Conservation (phyloP, 2,329 filamentous ascomycete genomes). For the Endoconidiophora laricicola region DNA sequence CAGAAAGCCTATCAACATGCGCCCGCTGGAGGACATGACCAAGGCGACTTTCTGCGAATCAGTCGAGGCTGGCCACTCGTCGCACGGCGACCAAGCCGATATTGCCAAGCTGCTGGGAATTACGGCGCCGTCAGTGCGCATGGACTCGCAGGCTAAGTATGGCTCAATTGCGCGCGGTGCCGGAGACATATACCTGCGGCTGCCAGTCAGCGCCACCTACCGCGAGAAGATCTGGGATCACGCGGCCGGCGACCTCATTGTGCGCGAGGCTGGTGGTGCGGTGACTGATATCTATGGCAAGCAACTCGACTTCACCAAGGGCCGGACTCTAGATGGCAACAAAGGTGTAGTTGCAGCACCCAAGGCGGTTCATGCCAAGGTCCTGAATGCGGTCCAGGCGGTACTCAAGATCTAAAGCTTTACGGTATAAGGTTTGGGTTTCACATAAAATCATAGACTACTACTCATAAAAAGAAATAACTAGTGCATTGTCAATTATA, state of each 20-base stretch:
- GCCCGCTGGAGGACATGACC: conserved; percentile 52
- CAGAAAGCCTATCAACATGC: conserved; percentile 45
- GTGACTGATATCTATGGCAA: conserved; percentile 83
- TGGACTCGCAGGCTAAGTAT: conserved; percentile 98
- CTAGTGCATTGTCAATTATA: no score
- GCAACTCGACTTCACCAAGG: conserved; percentile 69
- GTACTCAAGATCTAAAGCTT: conserved; percentile 40
- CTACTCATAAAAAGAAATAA: no score
- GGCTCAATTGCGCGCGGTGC: conserved; percentile 85
- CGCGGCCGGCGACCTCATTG: conserved; percentile 84
- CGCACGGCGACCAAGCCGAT: conserved; percentile 57
- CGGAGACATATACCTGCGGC: conserved; percentile 81
- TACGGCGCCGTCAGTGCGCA: conserved; percentile 72
- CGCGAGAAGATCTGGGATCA: conserved; percentile 99
- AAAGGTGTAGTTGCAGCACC: conserved; percentile 89
- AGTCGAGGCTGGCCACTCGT: conserved; percentile 83
- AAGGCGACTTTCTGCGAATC: conserved; percentile 91
- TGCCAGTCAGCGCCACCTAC: conserved; percentile 75
- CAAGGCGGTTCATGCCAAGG: conserved; percentile 53
- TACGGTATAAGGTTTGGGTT: not conserved
- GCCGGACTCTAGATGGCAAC: conserved; percentile 73
- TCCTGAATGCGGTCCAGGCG: conserved; percentile 67
- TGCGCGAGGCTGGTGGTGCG: conserved; percentile 79
- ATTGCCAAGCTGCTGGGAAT: conserved; percentile 79
- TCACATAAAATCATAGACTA: no score